Evolutionary conservation across 805 yeast species (phyloP).

Genomic region (Candida germanica): DNA sequence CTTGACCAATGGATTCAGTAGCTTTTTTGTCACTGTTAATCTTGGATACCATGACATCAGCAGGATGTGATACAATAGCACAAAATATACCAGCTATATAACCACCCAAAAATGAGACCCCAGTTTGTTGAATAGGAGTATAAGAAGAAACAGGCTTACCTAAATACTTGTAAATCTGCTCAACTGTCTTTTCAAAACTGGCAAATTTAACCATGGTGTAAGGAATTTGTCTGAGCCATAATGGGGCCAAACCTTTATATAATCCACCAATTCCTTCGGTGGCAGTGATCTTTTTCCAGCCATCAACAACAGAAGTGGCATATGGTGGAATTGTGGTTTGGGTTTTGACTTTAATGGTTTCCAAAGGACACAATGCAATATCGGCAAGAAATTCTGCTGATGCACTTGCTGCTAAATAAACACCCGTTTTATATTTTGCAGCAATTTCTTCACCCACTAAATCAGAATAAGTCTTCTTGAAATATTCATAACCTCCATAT

Average conservation of each 20-base stretch:
- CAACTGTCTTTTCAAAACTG: slow-evolving; percentile 88
- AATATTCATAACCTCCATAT: slow-evolving; percentile 90
- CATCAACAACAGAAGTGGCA: slow-evolving; percentile 61
- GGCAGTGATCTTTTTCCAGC: slow-evolving; percentile 62
- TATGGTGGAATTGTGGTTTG: slow-evolving; percentile 92
- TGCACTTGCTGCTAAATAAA: slow-evolving; percentile 84
- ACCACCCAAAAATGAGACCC: slow-evolving; percentile 93
- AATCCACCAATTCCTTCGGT: slow-evolving; percentile 70
- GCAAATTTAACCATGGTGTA: slow-evolving; percentile 98
- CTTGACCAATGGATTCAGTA: slow-evolving; percentile 63
- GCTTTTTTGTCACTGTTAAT: slow-evolving; percentile 70
- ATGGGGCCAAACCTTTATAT: slow-evolving; percentile 85
- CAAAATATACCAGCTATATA: slow-evolving; percentile 97
- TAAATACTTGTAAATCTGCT: slow-evolving; percentile 65
- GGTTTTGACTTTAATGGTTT: slow-evolving; percentile 90
- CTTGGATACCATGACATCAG: slow-evolving; percentile 98
- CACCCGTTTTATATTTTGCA: slow-evolving; percentile 62
- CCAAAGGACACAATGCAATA: slow-evolving; percentile 86
- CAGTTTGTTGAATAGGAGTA: slow-evolving; percentile 77
- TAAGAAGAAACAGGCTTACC: slow-evolving; percentile 74
- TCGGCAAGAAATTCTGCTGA: slow-evolving; percentile 94
- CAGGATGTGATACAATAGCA: slow-evolving; percentile 95
- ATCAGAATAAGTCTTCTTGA: slow-evolving; percentile 75
- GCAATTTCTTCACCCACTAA: slow-evolving; percentile 63
- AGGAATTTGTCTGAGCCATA: slow-evolving; percentile 98